Base-by-base conservation (phyloP, 768 basidiomycete genomes). In the Suillus subluteus region DNA sequence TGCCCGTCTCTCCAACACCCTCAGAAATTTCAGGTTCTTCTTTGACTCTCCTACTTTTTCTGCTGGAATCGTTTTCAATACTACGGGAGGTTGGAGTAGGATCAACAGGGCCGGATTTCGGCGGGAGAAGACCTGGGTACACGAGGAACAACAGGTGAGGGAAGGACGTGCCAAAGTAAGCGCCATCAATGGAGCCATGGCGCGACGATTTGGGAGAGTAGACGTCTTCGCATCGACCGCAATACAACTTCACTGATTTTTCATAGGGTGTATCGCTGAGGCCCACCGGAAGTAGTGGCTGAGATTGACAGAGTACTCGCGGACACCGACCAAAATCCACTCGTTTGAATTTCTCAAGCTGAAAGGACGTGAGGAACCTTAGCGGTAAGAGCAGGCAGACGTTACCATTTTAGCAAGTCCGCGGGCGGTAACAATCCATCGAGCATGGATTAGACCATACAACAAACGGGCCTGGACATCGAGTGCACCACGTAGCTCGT, bases 281-380 rank as follows among this genome's bases (percentile, higher is more conserved):
- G 21, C 98, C 98, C 69, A 99, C 94, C 18, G 98, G 98, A 40
- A 99, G 92, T 69, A 99, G 92, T 18, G 96, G 91, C 75, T 99
- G 98, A 6, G 87, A 86, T 75, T 95, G 92, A 82, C 98, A 99
- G 71, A 97, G 87, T 32, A 99, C 98, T 68, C 98, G 94, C 4
- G 98, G 98, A 80, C 98, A 99, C 58, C 98, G 92, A 35, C 98
- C 97, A 73, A 99, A 99, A 77, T 99, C 98, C 64, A 94, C 96
- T 70, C 94, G 92, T 79, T 96, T 98, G 84, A 97, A 98, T 81
- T 99, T 99, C 71, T 98, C 96, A 65, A 98, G 86, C 92, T 93
- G 71, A 32, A 55, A 15, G 50, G 38, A 56, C 23, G 59, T 35
- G n/a, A 66, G 58, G 62, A 43, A 30, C 18, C 37, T 18, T 23